These are phyloP conservation scores for Xylaria sp. DNA, from an alignment of 2,329 filamentous ascomycete species.

Conservation along the genomic window DNA sequence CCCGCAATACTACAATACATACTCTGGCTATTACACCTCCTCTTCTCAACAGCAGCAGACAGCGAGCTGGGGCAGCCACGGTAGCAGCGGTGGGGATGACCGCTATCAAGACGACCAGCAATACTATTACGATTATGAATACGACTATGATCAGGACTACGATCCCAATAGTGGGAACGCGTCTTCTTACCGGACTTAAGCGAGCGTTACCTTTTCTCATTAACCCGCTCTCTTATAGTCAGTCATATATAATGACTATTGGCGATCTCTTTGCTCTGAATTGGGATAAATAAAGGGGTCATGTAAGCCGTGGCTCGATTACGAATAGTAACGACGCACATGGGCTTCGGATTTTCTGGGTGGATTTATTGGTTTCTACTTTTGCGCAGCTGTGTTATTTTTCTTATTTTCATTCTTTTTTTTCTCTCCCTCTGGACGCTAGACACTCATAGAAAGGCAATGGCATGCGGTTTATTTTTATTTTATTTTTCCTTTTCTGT, in stretches of 20 bases:
- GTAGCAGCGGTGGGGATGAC: slow-evolving; percentile 43
- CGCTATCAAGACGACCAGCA: slow-evolving; percentile 39
- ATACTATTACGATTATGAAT: slow-evolving; percentile 33
- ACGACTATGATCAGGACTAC: slow-evolving; percentile 41
- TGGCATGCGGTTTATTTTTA: slow-evolving; percentile 10
- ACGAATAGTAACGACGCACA: slow-evolving; percentile 30
- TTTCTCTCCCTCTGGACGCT: slow-evolving; percentile 4
- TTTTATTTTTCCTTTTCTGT: neutral
- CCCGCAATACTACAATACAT: slow-evolving; percentile 40
- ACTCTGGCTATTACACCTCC: slow-evolving; percentile 46
- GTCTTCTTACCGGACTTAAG: slow-evolving; percentile 34
- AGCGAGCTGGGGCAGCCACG: slow-evolving; percentile 36
- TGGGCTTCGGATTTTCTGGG: slow-evolving; percentile 24
- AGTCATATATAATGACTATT: slow-evolving; percentile 2
- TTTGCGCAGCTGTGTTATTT: slow-evolving; percentile 12
- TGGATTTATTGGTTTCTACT: slow-evolving; percentile 20
- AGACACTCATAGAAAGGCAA: slow-evolving; percentile 33
- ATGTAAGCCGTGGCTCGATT: slow-evolving; percentile 21
- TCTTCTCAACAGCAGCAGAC: slow-evolving; percentile 47
- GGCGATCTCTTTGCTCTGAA: neutral
- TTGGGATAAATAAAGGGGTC: neutral
- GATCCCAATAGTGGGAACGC: slow-evolving; percentile 37
- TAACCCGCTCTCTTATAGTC: neutral
- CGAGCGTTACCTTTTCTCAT: slow-evolving; percentile 13
- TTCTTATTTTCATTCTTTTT: neutral